Evolutionary conservation across 192 early-diverging fungal genomes (phyloP), one percentile per base, ranked within the genome.

Genomic region (Linnemannia schmuckeri): DNA sequence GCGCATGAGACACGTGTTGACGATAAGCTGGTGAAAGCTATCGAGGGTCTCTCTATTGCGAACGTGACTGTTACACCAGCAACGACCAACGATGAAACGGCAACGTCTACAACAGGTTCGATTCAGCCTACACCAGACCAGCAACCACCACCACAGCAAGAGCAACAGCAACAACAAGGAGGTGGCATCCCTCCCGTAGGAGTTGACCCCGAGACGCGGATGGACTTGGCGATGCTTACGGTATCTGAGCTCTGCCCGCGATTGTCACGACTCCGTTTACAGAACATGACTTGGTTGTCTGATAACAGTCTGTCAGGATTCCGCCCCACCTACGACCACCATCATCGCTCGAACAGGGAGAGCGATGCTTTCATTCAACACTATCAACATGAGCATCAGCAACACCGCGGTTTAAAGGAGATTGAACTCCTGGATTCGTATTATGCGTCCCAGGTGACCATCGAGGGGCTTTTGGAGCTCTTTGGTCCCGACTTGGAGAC

Each of bases 401-500:
- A 27, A 30, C 72, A 35, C 1, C 44, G 27, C 12, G 83, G 83
- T 13, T 69, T 87, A 27, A 22, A 44, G 20, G 61, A 35, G 49
- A 87, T 87, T 69, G 79, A 78, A 42, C 30, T 87, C n/a, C 12
- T 78, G 38, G 85, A 81, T n/a, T 81, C 79, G 6, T 75, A 87
- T 37, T 87, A 87, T 57, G 85, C 79, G 3, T 87, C 79, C 7
- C 57, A 54, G 30, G 42, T 81, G 49, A 87, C 85, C 3, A 49
- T 81, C 6, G 79, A 87, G 46, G 85, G 85, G 6, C 1, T 87
- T 17, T 61, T 87, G 40, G 79, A 77, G 10, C 13, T 87, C 1
- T 87, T 79, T 75, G 85, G 85, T 0, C 76, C 85, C 1, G 63
- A 70, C 17, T 76, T 87, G 10, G 80, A 87, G 33, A 27, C 35